phyloP scores from a whole-genome alignment of 495 filamentous ascomycete genomes.

The Penicillium riverlandense region DNA sequence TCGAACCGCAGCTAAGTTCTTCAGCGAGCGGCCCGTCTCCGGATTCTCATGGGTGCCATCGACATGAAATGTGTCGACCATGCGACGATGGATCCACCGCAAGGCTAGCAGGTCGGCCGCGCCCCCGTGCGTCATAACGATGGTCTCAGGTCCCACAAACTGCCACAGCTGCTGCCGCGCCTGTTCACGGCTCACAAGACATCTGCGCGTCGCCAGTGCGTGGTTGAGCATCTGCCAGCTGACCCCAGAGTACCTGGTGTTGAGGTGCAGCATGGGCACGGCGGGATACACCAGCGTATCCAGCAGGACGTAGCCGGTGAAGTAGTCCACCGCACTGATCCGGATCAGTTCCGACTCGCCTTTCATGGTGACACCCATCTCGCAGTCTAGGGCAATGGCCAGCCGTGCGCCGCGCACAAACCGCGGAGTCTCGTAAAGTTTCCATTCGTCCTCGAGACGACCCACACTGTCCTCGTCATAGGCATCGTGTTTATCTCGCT shows the following conservation, averaged over 20 bases:
- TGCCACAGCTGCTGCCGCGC: conserved; percentile 25
- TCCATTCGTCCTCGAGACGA: too few species aligned
- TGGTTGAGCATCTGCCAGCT: conserved; percentile 10
- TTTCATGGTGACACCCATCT: conserved; percentile 30
- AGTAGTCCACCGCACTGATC: conserved; percentile 35
- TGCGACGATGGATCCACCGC: conserved; percentile 13
- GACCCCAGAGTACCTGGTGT: conserved; percentile 33
- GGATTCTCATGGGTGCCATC: conserved; percentile 2
- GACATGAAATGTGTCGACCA: conserved; percentile 24
- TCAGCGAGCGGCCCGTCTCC: conserved; percentile 15
- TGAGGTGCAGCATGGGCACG: conserved; percentile 28
- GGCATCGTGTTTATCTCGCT: too few species aligned
- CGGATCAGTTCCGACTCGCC: conserved; percentile 33
- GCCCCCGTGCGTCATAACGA: conserved; percentile 25
- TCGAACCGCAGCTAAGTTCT: conserved; percentile 15
- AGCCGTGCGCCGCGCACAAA: background rate
- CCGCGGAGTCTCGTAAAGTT: conserved; percentile 1
- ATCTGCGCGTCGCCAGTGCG: conserved; percentile 6
- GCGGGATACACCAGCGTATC: conserved; percentile 34
- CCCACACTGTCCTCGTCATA: too few species aligned
- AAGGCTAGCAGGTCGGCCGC: conserved; percentile 21
- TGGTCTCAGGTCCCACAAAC: conserved; percentile 27
- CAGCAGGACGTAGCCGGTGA: conserved; percentile 33
- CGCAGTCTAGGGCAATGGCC: conserved; percentile 43
- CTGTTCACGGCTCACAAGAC: conserved; percentile 18